Evolutionary conservation across 116 monocot genomes (phyloP), one percentile per base, ranked within the genome.

Genomic region (Dioscorea cayenensis): DNA sequence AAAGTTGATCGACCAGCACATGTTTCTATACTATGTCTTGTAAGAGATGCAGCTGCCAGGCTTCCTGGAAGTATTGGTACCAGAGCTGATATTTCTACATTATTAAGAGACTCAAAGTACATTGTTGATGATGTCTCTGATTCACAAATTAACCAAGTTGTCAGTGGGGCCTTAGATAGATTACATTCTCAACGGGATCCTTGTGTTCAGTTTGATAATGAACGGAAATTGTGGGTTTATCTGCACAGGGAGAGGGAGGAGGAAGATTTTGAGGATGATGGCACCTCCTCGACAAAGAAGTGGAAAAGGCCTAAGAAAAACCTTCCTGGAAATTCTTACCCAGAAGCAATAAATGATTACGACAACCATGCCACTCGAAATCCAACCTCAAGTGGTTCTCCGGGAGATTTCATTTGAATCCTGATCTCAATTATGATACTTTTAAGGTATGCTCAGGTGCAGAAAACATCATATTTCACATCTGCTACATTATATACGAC

Each of bases 231-330:
- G 73, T 96, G 96, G 96, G 92, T 90, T 29, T 96, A 96, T 84
- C 66, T 90, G 60, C 96, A 96, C 61, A 82, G 87, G 36, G 88
- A 92, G 49, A 85, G 96, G 72, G 96, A 92, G 50, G 96, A 96
- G 38, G 92, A 95, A 76, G 95, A 95, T 79, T 95, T 95, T 79
- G 95, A 95, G 68, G 95, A 95, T 80, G 96, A 96, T 83, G 96
- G 93, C 50, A 96, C 92, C 22, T 88, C 92, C n/a, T 92, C 92
- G 21, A 96, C 90, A 8, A 96, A 96, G 78, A 96, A 92, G 75
- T 96, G 92, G 96, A 96, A 88, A 77, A 85, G 90, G 68, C 96
- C 78, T 49, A 90, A 74, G 71, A 92, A 88, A 78, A 92, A 91
- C 71, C 63, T 6, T 20, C 61, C 67, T 51, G 89, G 89, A 22